Evolutionary conservation across 2,329 filamentous ascomycete species (phyloP).

Genomic region (Ophiostoma ulmi): DNA sequence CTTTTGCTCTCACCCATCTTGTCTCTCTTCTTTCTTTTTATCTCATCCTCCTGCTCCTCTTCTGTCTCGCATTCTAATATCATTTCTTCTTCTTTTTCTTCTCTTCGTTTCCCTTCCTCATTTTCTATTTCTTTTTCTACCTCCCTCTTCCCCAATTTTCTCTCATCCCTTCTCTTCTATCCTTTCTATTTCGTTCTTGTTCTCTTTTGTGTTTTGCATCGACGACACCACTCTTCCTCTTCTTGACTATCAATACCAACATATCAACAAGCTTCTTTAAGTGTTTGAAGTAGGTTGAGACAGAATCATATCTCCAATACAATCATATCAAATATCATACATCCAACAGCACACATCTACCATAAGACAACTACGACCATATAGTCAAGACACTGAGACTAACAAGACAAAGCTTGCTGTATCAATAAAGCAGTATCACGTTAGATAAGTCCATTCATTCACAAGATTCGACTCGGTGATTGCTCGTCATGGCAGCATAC

Average conservation of each 20-base stretch:
- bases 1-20: not conserved
- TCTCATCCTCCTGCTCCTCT: constrained; percentile 4
- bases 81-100: not conserved
- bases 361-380: not conserved
- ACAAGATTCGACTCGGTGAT: not conserved
- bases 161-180: constrained; percentile 10
- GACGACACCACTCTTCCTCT: not conserved
- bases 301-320: not conserved
- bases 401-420: not conserved
- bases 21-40: constrained; percentile 17
- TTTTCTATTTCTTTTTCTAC: constrained; percentile 21
- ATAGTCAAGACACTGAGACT: not conserved
- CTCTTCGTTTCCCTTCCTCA: not conserved
- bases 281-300: constrained; percentile 14
- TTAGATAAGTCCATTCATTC: not conserved
- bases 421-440: not conserved
- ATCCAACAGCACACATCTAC: not conserved
- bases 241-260: not conserved
- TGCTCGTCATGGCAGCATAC: constrained; percentile 66
- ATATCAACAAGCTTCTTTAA: constrained; percentile 5
- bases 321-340: not conserved
- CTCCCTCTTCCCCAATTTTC: constrained; percentile 27
- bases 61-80: constrained; percentile 13
- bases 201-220: constrained; percentile 6
- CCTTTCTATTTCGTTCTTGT: constrained; percentile 14